Base-by-base conservation (phyloP, 352 stramenopile species). In the Globisporangium barbulae region DNA sequence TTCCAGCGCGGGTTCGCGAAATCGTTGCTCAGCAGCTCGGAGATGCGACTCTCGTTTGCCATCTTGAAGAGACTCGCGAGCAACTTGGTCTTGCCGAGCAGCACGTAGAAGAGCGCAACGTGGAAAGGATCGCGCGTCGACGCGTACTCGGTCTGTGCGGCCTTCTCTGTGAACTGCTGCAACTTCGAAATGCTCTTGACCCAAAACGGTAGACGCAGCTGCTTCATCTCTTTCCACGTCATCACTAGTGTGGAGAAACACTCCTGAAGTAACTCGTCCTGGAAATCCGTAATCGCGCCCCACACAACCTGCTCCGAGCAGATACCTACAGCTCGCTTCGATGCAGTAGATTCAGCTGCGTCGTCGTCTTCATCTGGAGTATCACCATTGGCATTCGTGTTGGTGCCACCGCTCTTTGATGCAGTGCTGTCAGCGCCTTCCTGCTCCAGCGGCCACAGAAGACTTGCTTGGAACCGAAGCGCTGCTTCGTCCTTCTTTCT, bases 21-120 rank as follows among this genome's bases (percentile, higher is more conserved):
- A 59, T 97, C 78, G 59, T 96, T 96, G 15, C 65, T 72, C 10
- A 97, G 33, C 3, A 97, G 69, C 28, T 96, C 88, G 9, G 67
- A 74, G 42, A 96, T 95, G 25, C 89, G 87, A 5, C 71, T 68
- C 59, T 97, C 89, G 33, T 89, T 85, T 19, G 66, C 75, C 70
- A 97, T 85, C 61, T 92, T 92, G 50, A 97, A 97, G 19, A 97
- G 59, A 53, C 74, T 92, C 8, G 79, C 81, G 17, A 96, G 72
- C 13, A 97, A 31, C n/a, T 74, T 89, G 1, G 73, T 91, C 59
- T 97, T 97, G 0, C 82, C 86, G 37, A 96, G 72, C 12, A 94
- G 60, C 5, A 97, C 83, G 54, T 96, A 97, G 52, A 96, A 90
- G 17, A 97, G 54, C 22, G 89, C 81, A 35, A 96, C 87, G 8